These are phyloP conservation scores for Heterobasidion parviporum DNA, from an alignment of 1,284 basidiomycete genomes.

Conservation along the genomic window DNA sequence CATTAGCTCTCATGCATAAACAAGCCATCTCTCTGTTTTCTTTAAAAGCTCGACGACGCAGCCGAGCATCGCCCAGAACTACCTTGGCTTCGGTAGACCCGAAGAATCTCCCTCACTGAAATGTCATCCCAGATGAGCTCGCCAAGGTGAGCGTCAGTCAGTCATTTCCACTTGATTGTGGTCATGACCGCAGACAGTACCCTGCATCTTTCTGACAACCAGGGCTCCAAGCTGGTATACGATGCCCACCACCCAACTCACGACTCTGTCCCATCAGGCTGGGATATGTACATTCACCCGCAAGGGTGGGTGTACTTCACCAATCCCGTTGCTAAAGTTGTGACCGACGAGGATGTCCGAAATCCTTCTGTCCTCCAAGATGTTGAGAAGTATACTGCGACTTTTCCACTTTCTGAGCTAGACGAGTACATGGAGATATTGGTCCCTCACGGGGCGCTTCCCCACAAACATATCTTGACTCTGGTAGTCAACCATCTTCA, in stretches of 20 bases:
- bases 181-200: too few species aligned
- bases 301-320: slow-evolving; percentile 45
- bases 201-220: too few species aligned
- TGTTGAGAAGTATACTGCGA: slow-evolving; percentile 18
- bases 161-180: too few species aligned
- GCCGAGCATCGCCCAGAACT: too few species aligned
- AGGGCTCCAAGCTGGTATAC: too few species aligned
- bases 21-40: too few species aligned
- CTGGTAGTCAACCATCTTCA: slow-evolving; percentile 32
- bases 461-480: slow-evolving; percentile 16
- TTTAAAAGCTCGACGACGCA: too few species aligned
- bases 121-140: too few species aligned
- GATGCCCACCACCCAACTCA: not conserved
- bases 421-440: slow-evolving; percentile 34
- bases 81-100: too few species aligned
- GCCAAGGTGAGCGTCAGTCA: too few species aligned
- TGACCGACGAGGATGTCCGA: slow-evolving; percentile 42
- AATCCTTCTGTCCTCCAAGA: slow-evolving; percentile 20
- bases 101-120: too few species aligned
- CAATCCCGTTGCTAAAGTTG: slow-evolving; percentile 26
- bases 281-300: slow-evolving; percentile 22
- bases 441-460: slow-evolving; percentile 12
- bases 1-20: too few species aligned
- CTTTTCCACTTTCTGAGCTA: slow-evolving; percentile 20
- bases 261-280: slow-evolving; percentile 12